Evolutionary conservation across 2,329 filamentous ascomycete species (phyloP).

Genomic region (Zasmidium angulare): DNA sequence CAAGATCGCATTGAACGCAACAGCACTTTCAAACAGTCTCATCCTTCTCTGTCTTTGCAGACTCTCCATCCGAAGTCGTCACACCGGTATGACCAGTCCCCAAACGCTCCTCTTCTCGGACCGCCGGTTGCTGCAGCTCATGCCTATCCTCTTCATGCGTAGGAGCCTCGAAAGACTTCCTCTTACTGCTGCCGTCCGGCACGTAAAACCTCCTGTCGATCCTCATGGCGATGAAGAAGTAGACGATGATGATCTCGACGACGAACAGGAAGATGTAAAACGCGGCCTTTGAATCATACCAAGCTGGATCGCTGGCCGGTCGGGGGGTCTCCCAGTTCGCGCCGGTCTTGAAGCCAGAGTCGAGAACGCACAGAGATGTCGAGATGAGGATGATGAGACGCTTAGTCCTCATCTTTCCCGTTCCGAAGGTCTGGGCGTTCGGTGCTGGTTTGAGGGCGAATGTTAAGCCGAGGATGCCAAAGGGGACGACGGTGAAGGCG

Average conservation of each 20-base stretch:
- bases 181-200: conserved; percentile 31
- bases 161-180: conserved; percentile 2
- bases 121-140: background rate
- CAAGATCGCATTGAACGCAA: background rate
- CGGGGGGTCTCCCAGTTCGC: conserved; percentile 27
- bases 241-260: conserved; percentile 33
- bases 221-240: conserved; percentile 24
- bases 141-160: background rate
- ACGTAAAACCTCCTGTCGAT: conserved; percentile 32
- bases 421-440: conserved; percentile 20
- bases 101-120: background rate
- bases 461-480: conserved; percentile 22
- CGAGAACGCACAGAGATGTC: conserved; percentile 19
- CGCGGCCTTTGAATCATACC: conserved; percentile 31
- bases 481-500: conserved; percentile 24
- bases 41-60: background rate
- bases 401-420: conserved; percentile 21
- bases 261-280: conserved; percentile 34
- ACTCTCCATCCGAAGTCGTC: background rate
- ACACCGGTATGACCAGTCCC: background rate
- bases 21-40: background rate
- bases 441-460: conserved; percentile 14
- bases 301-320: conserved; percentile 28
- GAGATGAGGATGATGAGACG: conserved; percentile 21
- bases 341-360: conserved; percentile 30